Evolutionary conservation across 768 basidiomycete species (phyloP), one percentile per base, ranked within the genome.

Genomic region (Tubosaeta brunneosetosa): DNA sequence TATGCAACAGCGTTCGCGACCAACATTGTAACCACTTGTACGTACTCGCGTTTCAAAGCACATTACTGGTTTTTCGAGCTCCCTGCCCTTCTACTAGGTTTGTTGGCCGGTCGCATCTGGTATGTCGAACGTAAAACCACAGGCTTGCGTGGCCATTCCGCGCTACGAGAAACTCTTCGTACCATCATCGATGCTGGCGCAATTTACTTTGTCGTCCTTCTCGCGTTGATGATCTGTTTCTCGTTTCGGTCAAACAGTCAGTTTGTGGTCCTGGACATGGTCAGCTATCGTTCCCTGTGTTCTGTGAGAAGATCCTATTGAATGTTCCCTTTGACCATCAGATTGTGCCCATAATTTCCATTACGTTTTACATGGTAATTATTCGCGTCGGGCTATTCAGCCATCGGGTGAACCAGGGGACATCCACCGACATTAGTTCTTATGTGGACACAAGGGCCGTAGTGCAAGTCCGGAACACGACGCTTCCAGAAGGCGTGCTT

Each of bases 311-410:
- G 4, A 12, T 13, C 7, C 1, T 32, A 14, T n/a, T 51, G 38
- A 51, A 25, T 13, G 4, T 40, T 6, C 11, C 4, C 32, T 27
- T 29, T 8, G 22, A 29, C 49, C n/a, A 2, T 8, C n/a, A 49
- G 49, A 12, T 52, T 9, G 33, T 47, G 12, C 49, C 57, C 6
- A 57, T 57, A 38, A 59, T 59, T 13, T 48, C 55, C 22, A 59
- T 59, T 38, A 47, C 49, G 25, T 59, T 53, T 42, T 59, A 59
- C 46, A 53, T 51, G 55, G 46, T 57, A 3, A 57, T 57, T 3
- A 50, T 59, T 29, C 52, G 52, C 3, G 47, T 57, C 22, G 43
- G 51, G 26, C 10, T 56, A 8, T 40, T 25, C 40, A 41, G 6
- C 22, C 1, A 13, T 25, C 22, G 4, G 40, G 40, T 22, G 40